Base-by-base conservation (phyloP, 2,329 filamentous ascomycete species). In the Epichloe amarillans region DNA sequence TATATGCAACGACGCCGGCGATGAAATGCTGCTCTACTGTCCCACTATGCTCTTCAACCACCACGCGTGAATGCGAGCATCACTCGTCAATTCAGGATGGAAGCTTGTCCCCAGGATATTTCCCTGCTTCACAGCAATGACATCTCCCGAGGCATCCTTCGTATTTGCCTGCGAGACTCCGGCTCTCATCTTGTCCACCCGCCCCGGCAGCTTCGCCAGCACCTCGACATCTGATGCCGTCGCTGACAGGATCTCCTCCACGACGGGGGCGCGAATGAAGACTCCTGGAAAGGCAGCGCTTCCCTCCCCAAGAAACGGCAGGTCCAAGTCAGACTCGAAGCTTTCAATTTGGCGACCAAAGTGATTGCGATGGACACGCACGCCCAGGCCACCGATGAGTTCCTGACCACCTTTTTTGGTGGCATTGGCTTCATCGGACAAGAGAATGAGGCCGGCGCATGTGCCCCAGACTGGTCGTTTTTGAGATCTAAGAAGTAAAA, bases 91-190 rank as follows among this genome's bases (percentile, higher is more conserved):
- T 67, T 98, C 93, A 0, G 93, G 93, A 61, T 97, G 93, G 63
- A 97, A 98, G 61, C 90, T 96, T 3, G 86, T 96, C 4, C 89
- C 93, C 60, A 97, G 85, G 0, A 95, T 84, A 66, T 96, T 96
- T 0, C 85, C 88, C 69, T 97, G 90, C 56, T 79, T 77, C 36
- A 97, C 88, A 0, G 91, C 91, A 47, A 97, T 82, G 48, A 97
- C 91, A 57, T 95, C 86, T 2, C 84, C 79, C 3, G 73, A 76
- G 42, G 68, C 68, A n/a, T 66, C 62, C 50, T 65, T 67, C 3
- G 59, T 62, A 39, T 63, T 61, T 26, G 66, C 65, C 58, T 71
- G 60, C 33, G 68, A 64, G 38, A 68, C 55, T 48, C 68, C 63
- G 42, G 63, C 54, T 53, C 63, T 66, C 51, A 66, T 63, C 62